phyloP scores from a whole-genome alignment of 2,329 filamentous ascomycete species.

The Sordariomycetes sp. region DNA sequence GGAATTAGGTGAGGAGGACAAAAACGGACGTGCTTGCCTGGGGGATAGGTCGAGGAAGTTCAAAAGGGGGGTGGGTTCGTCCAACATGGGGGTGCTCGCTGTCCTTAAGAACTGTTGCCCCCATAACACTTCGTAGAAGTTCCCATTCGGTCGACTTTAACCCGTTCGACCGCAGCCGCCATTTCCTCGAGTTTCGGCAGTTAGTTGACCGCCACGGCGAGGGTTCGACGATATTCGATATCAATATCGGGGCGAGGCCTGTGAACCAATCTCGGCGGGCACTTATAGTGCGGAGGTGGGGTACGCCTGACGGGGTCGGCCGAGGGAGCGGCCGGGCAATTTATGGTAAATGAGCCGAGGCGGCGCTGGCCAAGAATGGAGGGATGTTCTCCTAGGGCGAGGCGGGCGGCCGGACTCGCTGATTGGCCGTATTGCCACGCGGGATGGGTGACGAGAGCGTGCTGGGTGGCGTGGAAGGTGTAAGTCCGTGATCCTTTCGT shows the following conservation, averaged over 20 bases:
- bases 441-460: too few relatives aligned
- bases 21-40: neutral
- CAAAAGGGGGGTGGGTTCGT: neutral
- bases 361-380: neutral
- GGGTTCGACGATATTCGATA: neutral
- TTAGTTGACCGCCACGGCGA: neutral
- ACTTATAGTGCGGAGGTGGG: slow-evolving; percentile 1
- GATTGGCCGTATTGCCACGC: neutral
- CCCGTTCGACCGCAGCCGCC: neutral
- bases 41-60: neutral
- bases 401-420: neutral
- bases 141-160: neutral
- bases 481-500: too few relatives aligned
- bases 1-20: neutral
- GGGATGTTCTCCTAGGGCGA: neutral
- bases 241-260: slow-evolving; percentile 1
- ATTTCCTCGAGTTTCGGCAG: neutral
- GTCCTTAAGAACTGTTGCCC: neutral
- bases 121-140: neutral
- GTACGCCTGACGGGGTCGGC: neutral
- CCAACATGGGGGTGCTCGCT: neutral
- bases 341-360: neutral
- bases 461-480: too few relatives aligned
- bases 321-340: neutral
- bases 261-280: neutral